A percentile compares a stretch with the other conserved stretches of the same genome.
These are phyloP conservation scores for Spinellus fusiger DNA, from an alignment of 192 early-diverging fungal species.

Conservation along the genomic window DNA sequence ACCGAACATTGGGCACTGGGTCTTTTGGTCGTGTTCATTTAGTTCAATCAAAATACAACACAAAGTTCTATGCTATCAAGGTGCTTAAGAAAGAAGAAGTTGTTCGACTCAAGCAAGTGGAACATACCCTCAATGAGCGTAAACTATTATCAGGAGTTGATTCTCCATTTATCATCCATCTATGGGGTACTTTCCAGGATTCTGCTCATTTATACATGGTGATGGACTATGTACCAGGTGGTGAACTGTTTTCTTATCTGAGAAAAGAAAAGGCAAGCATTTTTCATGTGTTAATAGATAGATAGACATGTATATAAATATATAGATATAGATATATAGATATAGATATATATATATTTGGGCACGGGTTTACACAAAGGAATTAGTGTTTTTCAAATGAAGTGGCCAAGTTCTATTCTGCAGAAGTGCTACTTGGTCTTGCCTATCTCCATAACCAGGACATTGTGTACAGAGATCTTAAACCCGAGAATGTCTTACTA, in stretches of 20 bases:
- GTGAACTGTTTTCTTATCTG: slow-evolving; percentile 83
- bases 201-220: slow-evolving; percentile 78
- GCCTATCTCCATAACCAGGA: slow-evolving; percentile 76
- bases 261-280: slow-evolving; percentile 55
- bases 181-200: slow-evolving; percentile 84
- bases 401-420: slow-evolving; percentile 79
- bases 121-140: slow-evolving; percentile 95
- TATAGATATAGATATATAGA: background rate
- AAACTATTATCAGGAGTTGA: slow-evolving; percentile 76
- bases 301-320: background rate
- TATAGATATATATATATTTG: background rate
- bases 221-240: slow-evolving; percentile 81
- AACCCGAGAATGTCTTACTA: slow-evolving; percentile 72
- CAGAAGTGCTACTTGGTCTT: slow-evolving; percentile 75
- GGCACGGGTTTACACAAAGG: background rate
- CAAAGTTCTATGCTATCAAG: slow-evolving; percentile 89
- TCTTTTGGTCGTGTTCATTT: slow-evolving; percentile 95
- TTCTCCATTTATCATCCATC: slow-evolving; percentile 78
- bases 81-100: slow-evolving; percentile 88
- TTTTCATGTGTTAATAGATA: background rate
- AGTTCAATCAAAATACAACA: slow-evolving; percentile 63
- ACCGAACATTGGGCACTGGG: slow-evolving; percentile 71
- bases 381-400: slow-evolving; percentile 63
- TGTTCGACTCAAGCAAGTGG: slow-evolving; percentile 88
- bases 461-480: slow-evolving; percentile 85